These are phyloP conservation scores for Eutrema heterophyllum DNA, from an alignment of 345 rosid genomes.

Conservation along the genomic window DNA sequence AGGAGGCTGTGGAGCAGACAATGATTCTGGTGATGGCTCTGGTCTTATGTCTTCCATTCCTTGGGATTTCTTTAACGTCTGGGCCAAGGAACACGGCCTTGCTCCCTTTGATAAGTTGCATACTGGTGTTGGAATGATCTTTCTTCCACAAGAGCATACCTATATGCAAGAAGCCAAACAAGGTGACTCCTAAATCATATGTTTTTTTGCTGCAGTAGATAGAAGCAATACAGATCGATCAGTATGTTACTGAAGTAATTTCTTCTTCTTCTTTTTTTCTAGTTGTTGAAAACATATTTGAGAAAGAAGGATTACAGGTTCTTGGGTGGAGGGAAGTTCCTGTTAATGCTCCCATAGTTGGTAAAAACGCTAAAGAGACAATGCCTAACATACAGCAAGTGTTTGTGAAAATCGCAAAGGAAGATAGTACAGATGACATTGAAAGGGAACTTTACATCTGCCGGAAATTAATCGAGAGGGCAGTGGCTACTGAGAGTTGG, in stretches of 20 bases:
- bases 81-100: conserved; percentile 78
- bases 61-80: conserved; percentile 75
- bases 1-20: conserved; percentile 99
- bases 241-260: not conserved
- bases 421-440: conserved; percentile 80
- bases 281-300: conserved; percentile 73
- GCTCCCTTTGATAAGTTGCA: conserved; percentile 71
- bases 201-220: not conserved
- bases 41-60: conserved; percentile 98
- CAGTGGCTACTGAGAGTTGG: conserved; percentile 59
- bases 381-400: conserved; percentile 96
- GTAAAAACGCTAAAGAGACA: conserved; percentile 88
- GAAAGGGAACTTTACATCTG: conserved; percentile 95
- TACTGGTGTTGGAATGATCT: conserved; percentile 97
- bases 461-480: conserved; percentile 79
- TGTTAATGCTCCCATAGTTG: conserved; percentile 77
- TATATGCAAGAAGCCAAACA: conserved; percentile 65
- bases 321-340: conserved; percentile 99
- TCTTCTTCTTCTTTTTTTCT: conserved; percentile 3
- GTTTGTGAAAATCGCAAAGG: conserved; percentile 79
- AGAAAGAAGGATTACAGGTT: conserved; percentile 91
- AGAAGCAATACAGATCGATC: not conserved
- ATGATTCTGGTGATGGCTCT: conserved; percentile 97
- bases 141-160: conserved; percentile 66
- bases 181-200: conserved; percentile 43